phyloP scores from a whole-genome alignment of 78 protist genomes.

The Pigoraptor vietnamica region DNA sequence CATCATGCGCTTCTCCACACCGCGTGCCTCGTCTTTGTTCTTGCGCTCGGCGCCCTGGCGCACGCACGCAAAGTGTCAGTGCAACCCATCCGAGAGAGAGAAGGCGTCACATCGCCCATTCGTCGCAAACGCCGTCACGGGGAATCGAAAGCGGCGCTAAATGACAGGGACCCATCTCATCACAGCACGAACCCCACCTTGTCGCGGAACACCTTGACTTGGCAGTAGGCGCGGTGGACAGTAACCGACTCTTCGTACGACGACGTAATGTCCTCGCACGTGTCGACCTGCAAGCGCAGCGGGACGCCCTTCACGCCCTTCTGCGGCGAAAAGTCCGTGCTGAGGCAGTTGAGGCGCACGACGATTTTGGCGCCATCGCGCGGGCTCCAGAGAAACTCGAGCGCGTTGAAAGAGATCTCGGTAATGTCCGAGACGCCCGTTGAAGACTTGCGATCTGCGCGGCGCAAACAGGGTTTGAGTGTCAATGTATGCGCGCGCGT shows the following conservation, averaged over 20 bases:
- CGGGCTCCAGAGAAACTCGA: constrained; percentile 15
- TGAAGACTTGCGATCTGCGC: not conserved
- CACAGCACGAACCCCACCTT: not conserved
- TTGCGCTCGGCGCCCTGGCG: constrained; percentile 31
- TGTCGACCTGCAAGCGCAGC: not conserved
- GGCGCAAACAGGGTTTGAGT: not conserved
- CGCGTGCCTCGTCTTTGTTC: constrained; percentile 14
- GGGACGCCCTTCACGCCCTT: constrained; percentile 47
- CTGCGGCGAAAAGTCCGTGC: constrained; percentile 28
- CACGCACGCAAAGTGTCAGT: too few species aligned
- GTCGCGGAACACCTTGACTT: constrained; percentile 25
- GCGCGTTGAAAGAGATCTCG: constrained; percentile 1
- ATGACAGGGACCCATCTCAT: too few species aligned
- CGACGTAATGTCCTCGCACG: not conserved
- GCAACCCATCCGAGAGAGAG: too few species aligned
- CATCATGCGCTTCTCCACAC: constrained; percentile 1
- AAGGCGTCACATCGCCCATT: too few species aligned
- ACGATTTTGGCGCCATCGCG: not conserved
- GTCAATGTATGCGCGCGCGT: not conserved
- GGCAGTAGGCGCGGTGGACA: constrained; percentile 13
- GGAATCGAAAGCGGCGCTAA: too few species aligned
- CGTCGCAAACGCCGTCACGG: too few species aligned
- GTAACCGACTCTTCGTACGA: not conserved
- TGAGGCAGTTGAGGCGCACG: constrained; percentile 24
- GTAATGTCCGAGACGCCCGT: not conserved